Conservation (phyloP, 2,329 filamentous ascomycete genomes). For the Aspergillus jensenii region DNA sequence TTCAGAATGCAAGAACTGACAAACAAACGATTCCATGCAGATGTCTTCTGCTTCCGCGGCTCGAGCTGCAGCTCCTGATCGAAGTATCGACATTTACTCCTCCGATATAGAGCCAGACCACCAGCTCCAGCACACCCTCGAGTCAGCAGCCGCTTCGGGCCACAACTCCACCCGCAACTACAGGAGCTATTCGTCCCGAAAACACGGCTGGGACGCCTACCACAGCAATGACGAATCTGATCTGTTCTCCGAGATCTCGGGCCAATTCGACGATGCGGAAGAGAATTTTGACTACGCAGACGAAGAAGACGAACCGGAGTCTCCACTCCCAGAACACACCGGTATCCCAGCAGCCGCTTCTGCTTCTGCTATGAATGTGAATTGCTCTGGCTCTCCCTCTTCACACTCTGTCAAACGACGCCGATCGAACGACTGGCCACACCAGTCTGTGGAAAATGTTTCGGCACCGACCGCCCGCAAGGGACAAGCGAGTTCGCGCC, state of each 20-base stretch:
- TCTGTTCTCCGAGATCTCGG: constrained; percentile 33
- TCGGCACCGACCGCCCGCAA: constrained; percentile 18
- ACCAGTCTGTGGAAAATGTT: constrained; percentile 12
- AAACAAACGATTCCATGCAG: constrained; percentile 2
- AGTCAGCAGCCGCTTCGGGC: constrained; percentile 8
- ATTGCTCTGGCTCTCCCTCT: constrained; percentile 14
- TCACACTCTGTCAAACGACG: constrained; percentile 43
- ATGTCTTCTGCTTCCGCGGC: constrained; percentile 4
- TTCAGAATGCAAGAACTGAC: neutral
- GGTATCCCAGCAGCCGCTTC: neutral
- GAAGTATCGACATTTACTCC: neutral
- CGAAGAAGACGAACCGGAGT: constrained; percentile 32
- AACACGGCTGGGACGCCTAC: constrained; percentile 27
- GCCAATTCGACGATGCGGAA: constrained; percentile 35
- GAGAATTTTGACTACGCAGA: constrained; percentile 37
- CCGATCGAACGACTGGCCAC: constrained; percentile 47
- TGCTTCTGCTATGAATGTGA: neutral
- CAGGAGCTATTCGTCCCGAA: constrained; percentile 24
- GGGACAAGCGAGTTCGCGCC: neutral
- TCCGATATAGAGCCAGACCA: neutral
- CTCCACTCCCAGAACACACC: constrained; percentile 13
- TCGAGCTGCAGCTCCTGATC: neutral
- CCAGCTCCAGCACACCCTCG: constrained; percentile 24
- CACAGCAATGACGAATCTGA: constrained; percentile 18
- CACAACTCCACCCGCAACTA: constrained; percentile 11